These are phyloP conservation scores for Cladophialophora bantiana DNA, from an alignment of 2,329 filamentous ascomycete genomes.

Conservation along the genomic window DNA sequence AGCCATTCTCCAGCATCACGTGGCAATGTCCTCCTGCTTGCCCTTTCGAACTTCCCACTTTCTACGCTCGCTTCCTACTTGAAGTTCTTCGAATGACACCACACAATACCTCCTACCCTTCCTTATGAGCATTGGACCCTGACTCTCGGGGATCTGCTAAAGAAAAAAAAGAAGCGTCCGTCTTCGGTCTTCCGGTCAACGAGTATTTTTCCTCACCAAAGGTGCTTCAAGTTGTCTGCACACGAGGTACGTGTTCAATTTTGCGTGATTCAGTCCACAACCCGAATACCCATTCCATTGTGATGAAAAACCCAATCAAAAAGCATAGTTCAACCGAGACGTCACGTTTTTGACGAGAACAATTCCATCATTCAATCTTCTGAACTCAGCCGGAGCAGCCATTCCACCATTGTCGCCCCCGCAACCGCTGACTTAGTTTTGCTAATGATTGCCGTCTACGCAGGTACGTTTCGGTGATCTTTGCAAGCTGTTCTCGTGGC, in stretches of 20 bases:
- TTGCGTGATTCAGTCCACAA: not conserved
- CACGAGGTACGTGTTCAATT: conserved; percentile 6
- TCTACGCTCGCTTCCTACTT: too few species aligned
- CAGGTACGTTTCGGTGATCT: conserved; percentile 19
- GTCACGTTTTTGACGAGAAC: conserved; percentile 51
- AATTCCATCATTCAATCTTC: conserved; percentile 37
- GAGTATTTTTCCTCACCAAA: not conserved
- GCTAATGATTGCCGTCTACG: conserved; percentile 21
- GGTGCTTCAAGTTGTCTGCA: not conserved
- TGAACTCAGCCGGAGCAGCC: conserved; percentile 6
- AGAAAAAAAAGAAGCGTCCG: not conserved
- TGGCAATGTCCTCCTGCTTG: too few species aligned
- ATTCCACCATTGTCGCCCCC: not conserved
- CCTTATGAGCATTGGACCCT: not conserved
- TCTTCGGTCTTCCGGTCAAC: not conserved
- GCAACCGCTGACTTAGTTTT: not conserved
- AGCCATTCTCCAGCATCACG: too few species aligned
- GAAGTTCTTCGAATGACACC: too few species aligned
- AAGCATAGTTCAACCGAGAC: conserved; percentile 55
- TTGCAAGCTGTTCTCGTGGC: conserved; percentile 8
- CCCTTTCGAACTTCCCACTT: too few species aligned
- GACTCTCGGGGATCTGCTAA: not conserved
- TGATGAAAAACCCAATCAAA: conserved; percentile 49
- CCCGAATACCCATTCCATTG: not conserved
- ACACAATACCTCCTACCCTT: too few species aligned